phyloP scores from a whole-genome alignment of 345 rosid species.

The Dipteronia sinensis region DNA sequence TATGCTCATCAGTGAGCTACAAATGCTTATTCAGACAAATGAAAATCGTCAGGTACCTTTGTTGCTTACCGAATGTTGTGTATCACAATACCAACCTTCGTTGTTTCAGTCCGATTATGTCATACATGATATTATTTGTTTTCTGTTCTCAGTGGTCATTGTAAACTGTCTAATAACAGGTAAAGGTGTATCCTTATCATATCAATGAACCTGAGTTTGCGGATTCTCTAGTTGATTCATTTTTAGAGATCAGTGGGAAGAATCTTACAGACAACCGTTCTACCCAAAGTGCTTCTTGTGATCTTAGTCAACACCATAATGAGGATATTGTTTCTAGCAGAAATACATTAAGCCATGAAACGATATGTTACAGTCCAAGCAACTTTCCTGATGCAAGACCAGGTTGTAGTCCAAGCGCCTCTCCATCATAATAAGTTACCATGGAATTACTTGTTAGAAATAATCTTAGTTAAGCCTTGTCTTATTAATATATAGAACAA shows the following conservation, averaged over 20 bases:
- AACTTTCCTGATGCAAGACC: slow-evolving; percentile 80
- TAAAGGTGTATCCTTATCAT: slow-evolving; percentile 61
- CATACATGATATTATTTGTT: background rate
- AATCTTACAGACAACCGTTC: slow-evolving; percentile 29
- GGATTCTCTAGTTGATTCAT: slow-evolving; percentile 70
- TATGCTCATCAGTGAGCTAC: slow-evolving; percentile 62
- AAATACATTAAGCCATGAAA: slow-evolving; percentile 35
- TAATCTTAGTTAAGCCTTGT: slow-evolving; percentile 6
- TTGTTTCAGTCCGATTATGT: slow-evolving; percentile 8
- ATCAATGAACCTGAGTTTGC: slow-evolving; percentile 90
- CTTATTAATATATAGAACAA: background rate
- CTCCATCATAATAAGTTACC: background rate
- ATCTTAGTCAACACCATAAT: slow-evolving; percentile 32
- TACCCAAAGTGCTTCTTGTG: slow-evolving; percentile 27
- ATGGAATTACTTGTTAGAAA: background rate
- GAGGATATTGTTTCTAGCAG: slow-evolving; percentile 26
- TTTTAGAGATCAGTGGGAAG: slow-evolving; percentile 57
- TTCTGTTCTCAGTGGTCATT: background rate
- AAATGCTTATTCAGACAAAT: slow-evolving; percentile 53
- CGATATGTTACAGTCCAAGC: slow-evolving; percentile 58
- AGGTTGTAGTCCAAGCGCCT: slow-evolving; percentile 45
- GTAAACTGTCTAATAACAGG: slow-evolving; percentile 37
- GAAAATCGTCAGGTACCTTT: slow-evolving; percentile 63
- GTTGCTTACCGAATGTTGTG: slow-evolving; percentile 12
- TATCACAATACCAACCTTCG: slow-evolving; percentile 13